Evolutionary conservation across 2,329 filamentous ascomycete species (phyloP).

Genomic region (Penicillium sp.): DNA sequence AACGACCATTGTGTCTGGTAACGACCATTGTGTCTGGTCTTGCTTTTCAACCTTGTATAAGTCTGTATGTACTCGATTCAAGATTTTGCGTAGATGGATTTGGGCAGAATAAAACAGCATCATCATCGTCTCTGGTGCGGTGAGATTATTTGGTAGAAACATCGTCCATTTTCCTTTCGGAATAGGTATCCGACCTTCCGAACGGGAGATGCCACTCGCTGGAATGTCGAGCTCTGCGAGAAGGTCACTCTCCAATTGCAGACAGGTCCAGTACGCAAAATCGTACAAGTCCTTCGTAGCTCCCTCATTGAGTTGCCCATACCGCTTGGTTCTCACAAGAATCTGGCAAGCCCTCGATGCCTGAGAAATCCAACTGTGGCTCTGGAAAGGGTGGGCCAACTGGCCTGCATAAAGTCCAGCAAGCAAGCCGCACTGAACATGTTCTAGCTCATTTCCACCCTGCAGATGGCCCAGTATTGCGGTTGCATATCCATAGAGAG

Average conservation of each 20-base stretch:
- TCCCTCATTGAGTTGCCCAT: constrained; percentile 30
- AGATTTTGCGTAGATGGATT: too few relatives aligned
- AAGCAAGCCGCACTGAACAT: constrained; percentile 80
- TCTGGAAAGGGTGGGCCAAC: constrained; percentile 80
- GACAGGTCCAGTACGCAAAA: constrained; percentile 86
- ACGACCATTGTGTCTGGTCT: too few relatives aligned
- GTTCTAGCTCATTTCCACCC: constrained; percentile 74
- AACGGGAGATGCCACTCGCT: constrained; percentile 57
- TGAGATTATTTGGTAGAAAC: constrained; percentile 31
- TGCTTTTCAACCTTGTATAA: too few relatives aligned
- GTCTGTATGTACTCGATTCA: too few relatives aligned
- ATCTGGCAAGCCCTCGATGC: constrained; percentile 63
- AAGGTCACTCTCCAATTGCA: constrained; percentile 93
- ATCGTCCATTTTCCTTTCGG: constrained; percentile 39
- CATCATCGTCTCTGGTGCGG: constrained; percentile 39
- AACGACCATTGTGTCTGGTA: too few relatives aligned
- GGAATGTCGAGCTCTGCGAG: constrained; percentile 76
- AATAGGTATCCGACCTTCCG: constrained; percentile 48
- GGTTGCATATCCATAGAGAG: constrained; percentile 82
- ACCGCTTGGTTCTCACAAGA: constrained; percentile 62
- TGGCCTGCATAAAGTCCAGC: constrained; percentile 91
- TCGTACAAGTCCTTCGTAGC: constrained; percentile 60
- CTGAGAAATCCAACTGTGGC: constrained; percentile 67
- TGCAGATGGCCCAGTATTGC: constrained; percentile 81
- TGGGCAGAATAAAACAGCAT: constrained; percentile 60